Percentiles rank a stretch among this genome's conserved stretches.
Evolutionary conservation across 768 basidiomycete genomes (phyloP).

Genomic region (Tubosaeta brunneosetosa): DNA sequence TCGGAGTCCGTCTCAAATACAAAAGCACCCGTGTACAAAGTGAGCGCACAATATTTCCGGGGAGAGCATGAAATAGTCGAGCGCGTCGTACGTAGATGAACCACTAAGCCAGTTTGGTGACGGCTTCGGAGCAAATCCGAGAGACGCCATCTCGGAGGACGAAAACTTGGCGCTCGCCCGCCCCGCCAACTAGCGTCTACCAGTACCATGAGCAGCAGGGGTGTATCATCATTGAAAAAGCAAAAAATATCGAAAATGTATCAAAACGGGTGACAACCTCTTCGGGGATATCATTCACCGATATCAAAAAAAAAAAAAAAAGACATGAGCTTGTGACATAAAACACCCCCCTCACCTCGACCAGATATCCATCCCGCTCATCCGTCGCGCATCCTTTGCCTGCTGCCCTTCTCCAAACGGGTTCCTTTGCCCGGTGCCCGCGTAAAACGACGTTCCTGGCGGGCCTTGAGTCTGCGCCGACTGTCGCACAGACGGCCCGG

Average conservation of each 20-base stretch:
- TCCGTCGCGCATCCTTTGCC: conserved; percentile 54
- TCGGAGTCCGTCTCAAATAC: too few species aligned
- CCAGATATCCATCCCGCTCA: conserved; percentile 71
- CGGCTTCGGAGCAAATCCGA: too few species aligned
- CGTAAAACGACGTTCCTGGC: conserved; percentile 59
- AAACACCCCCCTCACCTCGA: conserved; percentile 57
- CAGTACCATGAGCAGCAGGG: not conserved
- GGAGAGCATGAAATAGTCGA: too few species aligned
- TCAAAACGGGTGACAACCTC: not conserved
- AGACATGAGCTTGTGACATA: not conserved
- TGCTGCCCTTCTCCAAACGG: not conserved
- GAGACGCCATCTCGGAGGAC: too few species aligned
- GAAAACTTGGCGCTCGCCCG: too few species aligned
- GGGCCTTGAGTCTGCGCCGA: not conserved
- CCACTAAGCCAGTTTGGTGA: too few species aligned
- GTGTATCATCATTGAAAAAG: not conserved
- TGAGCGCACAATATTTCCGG: too few species aligned
- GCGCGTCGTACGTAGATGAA: too few species aligned
- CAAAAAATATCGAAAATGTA: not conserved
- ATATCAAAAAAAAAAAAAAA: not conserved
- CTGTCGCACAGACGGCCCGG: not conserved
- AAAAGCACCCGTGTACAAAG: too few species aligned
- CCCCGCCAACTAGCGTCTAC: too few species aligned
- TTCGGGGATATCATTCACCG: conserved; percentile 5
- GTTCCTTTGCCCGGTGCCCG: conserved; percentile 47